Conservation (phyloP, 495 filamentous ascomycete species). For the Aspergillus homomorphus region DNA sequence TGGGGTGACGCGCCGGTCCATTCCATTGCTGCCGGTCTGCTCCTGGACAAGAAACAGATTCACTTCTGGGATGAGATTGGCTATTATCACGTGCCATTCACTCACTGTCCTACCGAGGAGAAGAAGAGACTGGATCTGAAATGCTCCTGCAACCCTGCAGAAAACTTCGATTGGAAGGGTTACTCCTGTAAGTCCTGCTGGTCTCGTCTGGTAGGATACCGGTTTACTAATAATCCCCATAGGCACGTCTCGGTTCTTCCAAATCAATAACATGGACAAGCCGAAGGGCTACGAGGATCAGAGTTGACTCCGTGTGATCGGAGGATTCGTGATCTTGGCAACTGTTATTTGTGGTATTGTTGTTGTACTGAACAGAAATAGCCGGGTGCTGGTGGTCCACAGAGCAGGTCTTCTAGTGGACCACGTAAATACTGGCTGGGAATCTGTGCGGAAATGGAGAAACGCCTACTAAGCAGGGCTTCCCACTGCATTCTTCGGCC, state of each 20-base stretch:
- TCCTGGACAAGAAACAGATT: slow-evolving; percentile 87
- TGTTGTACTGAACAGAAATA: slow-evolving; percentile 21
- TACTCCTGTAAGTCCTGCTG: slow-evolving; percentile 75
- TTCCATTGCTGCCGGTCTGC: slow-evolving; percentile 84
- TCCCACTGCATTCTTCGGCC: not conserved
- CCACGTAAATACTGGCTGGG: slow-evolving; percentile 15
- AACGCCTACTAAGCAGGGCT: not conserved
- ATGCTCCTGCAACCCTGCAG: slow-evolving; percentile 90
- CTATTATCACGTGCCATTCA: slow-evolving; percentile 98
- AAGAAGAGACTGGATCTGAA: slow-evolving; percentile 73
- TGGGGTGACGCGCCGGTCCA: slow-evolving; percentile 92
- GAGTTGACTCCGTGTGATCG: slow-evolving; percentile 43
- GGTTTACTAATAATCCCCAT: slow-evolving; percentile 13
- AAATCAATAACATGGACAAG: slow-evolving; percentile 72
- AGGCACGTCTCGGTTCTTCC: slow-evolving; percentile 82
- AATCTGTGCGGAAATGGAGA: slow-evolving; percentile 8
- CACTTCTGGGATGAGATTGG: slow-evolving; percentile 99
- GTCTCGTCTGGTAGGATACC: not conserved
- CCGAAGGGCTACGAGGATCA: slow-evolving; percentile 76
- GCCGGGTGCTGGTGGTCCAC: slow-evolving; percentile 19
- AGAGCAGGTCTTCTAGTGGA: slow-evolving; percentile 6
- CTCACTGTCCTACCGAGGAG: slow-evolving; percentile 91
- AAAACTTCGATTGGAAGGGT: slow-evolving; percentile 99
- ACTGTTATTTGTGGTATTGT: slow-evolving; percentile 18
- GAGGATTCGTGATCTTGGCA: slow-evolving; percentile 19